Base-by-base conservation (phyloP, 495 filamentous ascomycete species). In the Extremus antarcticus region DNA sequence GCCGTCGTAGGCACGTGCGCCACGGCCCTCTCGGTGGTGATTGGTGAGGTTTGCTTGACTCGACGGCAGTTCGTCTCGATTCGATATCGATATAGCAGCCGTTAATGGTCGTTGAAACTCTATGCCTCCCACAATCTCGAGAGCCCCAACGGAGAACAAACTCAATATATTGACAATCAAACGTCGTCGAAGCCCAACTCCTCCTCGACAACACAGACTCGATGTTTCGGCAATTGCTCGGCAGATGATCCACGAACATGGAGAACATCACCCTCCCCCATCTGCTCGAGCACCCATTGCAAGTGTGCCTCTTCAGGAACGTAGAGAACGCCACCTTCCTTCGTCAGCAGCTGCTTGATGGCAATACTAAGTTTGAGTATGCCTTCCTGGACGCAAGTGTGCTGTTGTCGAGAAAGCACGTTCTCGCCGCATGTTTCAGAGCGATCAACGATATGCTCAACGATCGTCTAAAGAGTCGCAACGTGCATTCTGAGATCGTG, bases 401-500 rank as follows among this genome's bases (percentile, higher is more conserved):
- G 66, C 52, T 87, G 51, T 63, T 86, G 19, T 89, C 87, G 8
- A 75, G 83, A 21, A 65, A 73, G 0, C 90, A 96, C 62, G 69
- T 83, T 32, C 74, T 91, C 29, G 82, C 87, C 2, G 90, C 90
- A 9, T 73, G 84, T 24, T 95, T 86, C 66, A 77, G 84, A 62
- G 88, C 90, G 4, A 71, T 88, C 47, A 88, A 84, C 59, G 79
- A 83, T 59, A 71, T 78, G 25, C 53, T 81, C 16, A 73, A 78
- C 47, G 71, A 72, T 0, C 78, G 80, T 21, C 70, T 91, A 25
- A 83, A 80, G 60, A 92, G 87, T 22, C 79, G 83, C 35, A 97
- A 95, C 65, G 83, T 96, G 11, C 92, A 97, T 62, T 92, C 90
- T 0, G 92, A 97, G 67, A 87, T 88, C 55, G 90, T 99, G 1